These are phyloP conservation scores for Yamadazyma phyllophila DNA, from an alignment of 805 yeast genomes.

Conservation along the genomic window DNA sequence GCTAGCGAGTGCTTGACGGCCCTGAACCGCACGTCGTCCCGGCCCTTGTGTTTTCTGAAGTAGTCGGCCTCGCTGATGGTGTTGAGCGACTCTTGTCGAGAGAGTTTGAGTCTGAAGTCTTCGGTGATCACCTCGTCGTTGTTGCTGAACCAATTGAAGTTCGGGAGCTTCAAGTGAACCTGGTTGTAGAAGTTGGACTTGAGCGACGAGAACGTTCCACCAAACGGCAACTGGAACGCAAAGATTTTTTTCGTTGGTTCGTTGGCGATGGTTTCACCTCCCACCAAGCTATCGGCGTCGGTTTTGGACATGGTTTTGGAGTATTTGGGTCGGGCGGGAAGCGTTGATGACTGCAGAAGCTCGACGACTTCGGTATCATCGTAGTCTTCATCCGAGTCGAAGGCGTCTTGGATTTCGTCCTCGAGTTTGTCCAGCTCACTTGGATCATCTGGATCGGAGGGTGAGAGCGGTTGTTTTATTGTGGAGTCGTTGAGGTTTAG, in stretches of 20 bases:
- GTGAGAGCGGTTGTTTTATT: not conserved
- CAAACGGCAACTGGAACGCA: slow-evolving; percentile 60
- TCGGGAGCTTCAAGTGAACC: slow-evolving; percentile 3
- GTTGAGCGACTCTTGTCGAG: slow-evolving; percentile 55
- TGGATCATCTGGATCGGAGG: not conserved
- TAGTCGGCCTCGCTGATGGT: slow-evolving; percentile 63
- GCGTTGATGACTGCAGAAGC: not conserved
- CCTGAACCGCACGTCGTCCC: slow-evolving; percentile 63
- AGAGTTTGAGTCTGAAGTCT: slow-evolving; percentile 40
- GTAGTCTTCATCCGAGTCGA: not conserved
- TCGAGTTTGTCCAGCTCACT: not conserved
- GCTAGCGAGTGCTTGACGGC: slow-evolving; percentile 67
- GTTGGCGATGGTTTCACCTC: slow-evolving; percentile 41
- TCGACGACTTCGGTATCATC: not conserved
- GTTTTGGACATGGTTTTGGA: slow-evolving; percentile 8
- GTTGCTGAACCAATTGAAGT: not conserved
- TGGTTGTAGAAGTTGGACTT: slow-evolving; percentile 18
- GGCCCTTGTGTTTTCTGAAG: slow-evolving; percentile 52
- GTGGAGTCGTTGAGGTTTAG: not conserved
- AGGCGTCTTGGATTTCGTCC: not conserved
- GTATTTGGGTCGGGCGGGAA: not conserved
- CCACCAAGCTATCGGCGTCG: slow-evolving; percentile 50
- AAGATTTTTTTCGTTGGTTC: slow-evolving; percentile 45
- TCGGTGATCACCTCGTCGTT: slow-evolving; percentile 16
- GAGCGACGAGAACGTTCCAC: slow-evolving; percentile 33